Evolutionary conservation across 2,329 filamentous ascomycete genomes (phyloP).

Genomic region (Polychaeton citri): DNA sequence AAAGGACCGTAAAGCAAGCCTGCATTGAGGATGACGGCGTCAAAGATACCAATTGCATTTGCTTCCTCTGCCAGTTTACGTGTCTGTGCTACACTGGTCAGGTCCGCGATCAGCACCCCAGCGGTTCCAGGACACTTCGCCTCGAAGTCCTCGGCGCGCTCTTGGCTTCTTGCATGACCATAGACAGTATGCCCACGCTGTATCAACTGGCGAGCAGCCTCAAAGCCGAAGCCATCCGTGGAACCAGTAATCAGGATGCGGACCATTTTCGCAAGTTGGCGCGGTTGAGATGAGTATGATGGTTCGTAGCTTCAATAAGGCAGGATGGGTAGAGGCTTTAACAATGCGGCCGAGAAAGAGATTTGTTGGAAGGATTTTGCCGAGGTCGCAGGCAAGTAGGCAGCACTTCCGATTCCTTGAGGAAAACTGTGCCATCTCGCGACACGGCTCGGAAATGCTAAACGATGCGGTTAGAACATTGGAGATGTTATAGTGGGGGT

Average conservation of each 20-base stretch:
- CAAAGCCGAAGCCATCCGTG: conserved; percentile 40
- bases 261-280: no score
- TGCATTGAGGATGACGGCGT: conserved; percentile 44
- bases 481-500: no score
- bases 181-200: conserved; percentile 39
- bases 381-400: no score
- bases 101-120: conserved; percentile 37
- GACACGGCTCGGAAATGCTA: no score
- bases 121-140: conserved; percentile 35
- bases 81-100: conserved; percentile 35
- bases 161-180: conserved; percentile 39
- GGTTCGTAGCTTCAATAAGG: no score
- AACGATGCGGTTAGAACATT: no score
- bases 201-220: conserved; percentile 35
- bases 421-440: no score
- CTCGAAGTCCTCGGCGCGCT: conserved; percentile 36
- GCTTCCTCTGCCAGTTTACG: conserved; percentile 38
- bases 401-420: no score
- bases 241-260: conserved; percentile 44
- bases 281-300: no score
- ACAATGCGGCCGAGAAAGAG: no score
- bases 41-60: conserved; percentile 35
- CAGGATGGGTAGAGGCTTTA: no score
- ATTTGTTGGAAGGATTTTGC: no score
- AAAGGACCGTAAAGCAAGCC: conserved; percentile 27